phyloP scores from a whole-genome alignment of 2,329 filamentous ascomycete species.

The Hysterium pulicare region DNA sequence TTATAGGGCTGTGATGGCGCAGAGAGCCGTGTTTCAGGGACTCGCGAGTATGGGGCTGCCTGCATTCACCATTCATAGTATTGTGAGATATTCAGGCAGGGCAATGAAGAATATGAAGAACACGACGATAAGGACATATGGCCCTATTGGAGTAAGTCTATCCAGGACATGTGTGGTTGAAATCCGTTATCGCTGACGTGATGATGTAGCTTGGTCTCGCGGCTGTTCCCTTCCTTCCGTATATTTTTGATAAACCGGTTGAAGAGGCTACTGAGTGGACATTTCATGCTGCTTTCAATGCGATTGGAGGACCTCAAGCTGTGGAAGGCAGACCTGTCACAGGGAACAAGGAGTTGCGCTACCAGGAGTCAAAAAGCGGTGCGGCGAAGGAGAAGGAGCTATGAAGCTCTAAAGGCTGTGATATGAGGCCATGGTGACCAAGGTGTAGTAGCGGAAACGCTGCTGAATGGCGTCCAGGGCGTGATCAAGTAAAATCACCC shows the following conservation, averaged over 20 bases:
- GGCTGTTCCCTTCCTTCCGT: constrained; percentile 76
- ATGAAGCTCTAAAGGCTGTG: constrained; percentile 15
- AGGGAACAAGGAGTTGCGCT: constrained; percentile 36
- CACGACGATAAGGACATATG: constrained; percentile 73
- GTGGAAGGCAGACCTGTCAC: constrained; percentile 43
- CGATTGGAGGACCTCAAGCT: constrained; percentile 63
- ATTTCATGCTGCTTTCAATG: constrained; percentile 78
- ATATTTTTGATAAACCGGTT: constrained; percentile 85
- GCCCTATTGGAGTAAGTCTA: constrained; percentile 77
- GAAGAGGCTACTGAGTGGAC: constrained; percentile 87
- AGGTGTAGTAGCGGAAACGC: no score
- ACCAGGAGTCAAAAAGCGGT: constrained; percentile 28
- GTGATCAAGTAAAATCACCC: no score
- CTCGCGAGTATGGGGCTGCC: constrained; percentile 91
- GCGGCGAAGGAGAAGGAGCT: constrained; percentile 38
- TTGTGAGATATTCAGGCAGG: constrained; percentile 82
- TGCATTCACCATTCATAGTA: constrained; percentile 88
- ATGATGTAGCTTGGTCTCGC: constrained; percentile 55
- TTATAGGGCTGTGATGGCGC: constrained; percentile 84
- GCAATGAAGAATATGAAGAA: constrained; percentile 85
- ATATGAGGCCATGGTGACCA: no score
- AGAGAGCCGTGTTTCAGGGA: constrained; percentile 86
- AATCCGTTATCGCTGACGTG: no score
- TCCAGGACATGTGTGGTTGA: no score
- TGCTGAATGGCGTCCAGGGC: no score